Evolutionary conservation across 2,329 filamentous ascomycete genomes (phyloP).

Genomic region (Colletotrichum musae): DNA sequence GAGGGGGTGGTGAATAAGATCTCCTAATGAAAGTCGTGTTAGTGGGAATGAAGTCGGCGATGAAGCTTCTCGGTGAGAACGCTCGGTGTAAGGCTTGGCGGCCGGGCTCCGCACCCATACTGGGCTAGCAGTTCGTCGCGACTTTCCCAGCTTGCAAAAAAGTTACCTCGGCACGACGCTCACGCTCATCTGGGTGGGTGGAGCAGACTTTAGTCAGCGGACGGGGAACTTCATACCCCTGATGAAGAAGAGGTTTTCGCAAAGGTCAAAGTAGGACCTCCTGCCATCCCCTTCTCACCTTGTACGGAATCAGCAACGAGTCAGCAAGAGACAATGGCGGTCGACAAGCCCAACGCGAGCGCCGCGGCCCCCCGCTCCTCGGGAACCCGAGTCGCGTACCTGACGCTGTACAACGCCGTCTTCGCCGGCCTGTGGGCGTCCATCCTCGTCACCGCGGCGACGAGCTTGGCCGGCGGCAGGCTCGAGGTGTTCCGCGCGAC

Average conservation of each 20-base stretch:
- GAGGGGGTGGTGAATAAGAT: no score
- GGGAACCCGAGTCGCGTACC: constrained; percentile 66
- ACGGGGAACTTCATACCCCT: not conserved
- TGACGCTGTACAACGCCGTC: constrained; percentile 86
- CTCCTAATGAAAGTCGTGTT: no score
- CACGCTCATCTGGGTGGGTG: not conserved
- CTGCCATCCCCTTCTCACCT: not conserved
- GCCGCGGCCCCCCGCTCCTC: not conserved
- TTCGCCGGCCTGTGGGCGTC: constrained; percentile 84
- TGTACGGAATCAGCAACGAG: not conserved
- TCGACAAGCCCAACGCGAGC: not conserved
- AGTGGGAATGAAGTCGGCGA: no score
- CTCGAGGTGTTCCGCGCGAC: constrained; percentile 71
- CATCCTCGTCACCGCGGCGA: constrained; percentile 77
- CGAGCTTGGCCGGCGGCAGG: constrained; percentile 66
- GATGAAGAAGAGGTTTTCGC: not conserved
- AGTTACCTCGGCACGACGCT: not conserved
- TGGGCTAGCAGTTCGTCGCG: not conserved
- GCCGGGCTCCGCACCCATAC: not conserved
- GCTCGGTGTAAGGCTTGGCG: not conserved
- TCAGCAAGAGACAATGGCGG: constrained; percentile 22
- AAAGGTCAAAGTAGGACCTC: not conserved
- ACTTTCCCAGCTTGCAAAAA: not conserved
- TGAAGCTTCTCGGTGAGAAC: not conserved
- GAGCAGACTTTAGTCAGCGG: not conserved